These are phyloP conservation scores for Trypanosoma conorhini DNA, from an alignment of 208 protist genomes.

Conservation along the genomic window DNA sequence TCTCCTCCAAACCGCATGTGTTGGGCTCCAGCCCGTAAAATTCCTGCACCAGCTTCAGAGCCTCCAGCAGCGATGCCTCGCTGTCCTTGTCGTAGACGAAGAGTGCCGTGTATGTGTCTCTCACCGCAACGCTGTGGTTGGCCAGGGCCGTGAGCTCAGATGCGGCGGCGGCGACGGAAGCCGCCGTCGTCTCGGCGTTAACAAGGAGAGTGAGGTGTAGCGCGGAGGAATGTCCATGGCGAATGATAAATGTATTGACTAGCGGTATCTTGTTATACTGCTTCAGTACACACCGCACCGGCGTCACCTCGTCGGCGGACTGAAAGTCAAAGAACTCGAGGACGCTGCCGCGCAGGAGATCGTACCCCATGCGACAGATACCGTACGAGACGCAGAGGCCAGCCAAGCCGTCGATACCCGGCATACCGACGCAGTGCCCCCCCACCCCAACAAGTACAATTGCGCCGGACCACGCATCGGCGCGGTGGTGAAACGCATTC, in stretches of 20 bases:
- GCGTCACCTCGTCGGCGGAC: constrained; percentile 57
- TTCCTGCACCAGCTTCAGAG: constrained; percentile 33
- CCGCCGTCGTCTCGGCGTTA: constrained; percentile 34
- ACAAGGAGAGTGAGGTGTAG: constrained; percentile 77
- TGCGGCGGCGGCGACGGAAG: constrained; percentile 37
- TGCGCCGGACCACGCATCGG: constrained; percentile 85
- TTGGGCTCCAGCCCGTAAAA: constrained; percentile 64
- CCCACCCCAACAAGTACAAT: constrained; percentile 81
- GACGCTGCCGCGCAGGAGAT: constrained; percentile 52
- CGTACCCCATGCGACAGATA: constrained; percentile 82
- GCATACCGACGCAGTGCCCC: constrained; percentile 66
- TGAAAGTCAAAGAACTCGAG: constrained; percentile 91
- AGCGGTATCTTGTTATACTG: constrained; percentile 50
- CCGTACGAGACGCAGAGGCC: constrained; percentile 76
- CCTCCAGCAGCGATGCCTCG: constrained; percentile 10
- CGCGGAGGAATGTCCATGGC: constrained; percentile 80
- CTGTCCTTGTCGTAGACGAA: constrained; percentile 15
- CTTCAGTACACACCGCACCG: constrained; percentile 64
- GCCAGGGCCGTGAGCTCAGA: constrained; percentile 60
- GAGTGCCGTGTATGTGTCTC: constrained; percentile 58
- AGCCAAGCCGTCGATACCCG: constrained; percentile 76
- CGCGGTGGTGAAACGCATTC: constrained; percentile 90
- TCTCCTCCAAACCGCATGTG: constrained; percentile 66
- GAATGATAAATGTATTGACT: constrained; percentile 84
- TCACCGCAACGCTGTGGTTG: constrained; percentile 40